A percentile compares a stretch with the other conserved stretches of the same genome.
Conservation (phyloP, 225 moss, liverwort and hornwort genomes). For the Neckera pumila region DNA sequence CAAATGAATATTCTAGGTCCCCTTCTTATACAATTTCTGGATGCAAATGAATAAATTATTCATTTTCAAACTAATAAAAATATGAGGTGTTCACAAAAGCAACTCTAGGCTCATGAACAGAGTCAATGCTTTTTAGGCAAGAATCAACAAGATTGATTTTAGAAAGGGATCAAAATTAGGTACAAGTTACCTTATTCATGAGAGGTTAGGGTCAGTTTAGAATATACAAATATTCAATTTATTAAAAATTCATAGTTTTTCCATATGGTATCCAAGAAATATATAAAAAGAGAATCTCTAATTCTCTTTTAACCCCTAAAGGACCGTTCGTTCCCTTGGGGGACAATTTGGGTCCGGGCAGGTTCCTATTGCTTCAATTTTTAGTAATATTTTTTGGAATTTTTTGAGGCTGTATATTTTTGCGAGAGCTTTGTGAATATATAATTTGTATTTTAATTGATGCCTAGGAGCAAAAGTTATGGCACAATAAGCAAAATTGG, state of each 20-base stretch:
- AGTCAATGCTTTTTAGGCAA: not conserved
- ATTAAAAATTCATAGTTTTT: not conserved
- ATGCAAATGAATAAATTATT: no score
- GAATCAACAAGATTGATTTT: not conserved
- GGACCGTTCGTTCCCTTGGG: no score
- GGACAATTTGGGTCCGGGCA: no score
- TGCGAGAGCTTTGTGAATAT: no score
- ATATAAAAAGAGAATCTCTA: not conserved
- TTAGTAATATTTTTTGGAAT: no score
- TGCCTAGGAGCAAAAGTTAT: no score
- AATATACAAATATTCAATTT: no score
- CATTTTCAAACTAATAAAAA: not conserved
- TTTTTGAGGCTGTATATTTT: no score
- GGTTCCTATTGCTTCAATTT: no score
- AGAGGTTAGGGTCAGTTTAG: not conserved
- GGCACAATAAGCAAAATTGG: no score
- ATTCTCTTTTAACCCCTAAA: accelerated
- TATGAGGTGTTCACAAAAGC: not conserved
- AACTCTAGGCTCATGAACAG: not conserved
- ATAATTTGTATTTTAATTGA: no score
- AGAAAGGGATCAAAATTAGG: not conserved
- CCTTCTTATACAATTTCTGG: not conserved
- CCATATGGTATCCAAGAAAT: no score
- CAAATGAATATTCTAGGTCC: not conserved
- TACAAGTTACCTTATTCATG: not conserved